Base-by-base conservation (phyloP, 2,329 filamentous ascomycete species). In the Meredithiella fracta region DNA sequence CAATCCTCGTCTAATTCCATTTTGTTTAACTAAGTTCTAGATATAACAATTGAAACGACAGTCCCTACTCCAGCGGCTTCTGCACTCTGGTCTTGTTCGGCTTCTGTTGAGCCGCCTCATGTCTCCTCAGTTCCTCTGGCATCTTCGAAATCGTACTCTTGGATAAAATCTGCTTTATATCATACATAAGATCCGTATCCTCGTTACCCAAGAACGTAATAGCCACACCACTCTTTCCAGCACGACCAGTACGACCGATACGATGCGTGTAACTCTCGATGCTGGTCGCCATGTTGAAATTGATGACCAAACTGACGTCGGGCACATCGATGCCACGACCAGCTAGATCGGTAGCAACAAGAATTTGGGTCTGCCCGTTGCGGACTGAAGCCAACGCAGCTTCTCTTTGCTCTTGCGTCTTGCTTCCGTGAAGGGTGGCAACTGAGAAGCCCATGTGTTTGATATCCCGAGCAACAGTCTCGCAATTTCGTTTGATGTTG, bases 401-500 rank as follows among this genome's bases (percentile, higher is more conserved):
- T 70, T 98, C 92, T 76, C 92, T 83, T 77, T 98, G 92, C 59
- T 97, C 92, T 70, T 98, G 92, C 0, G 91, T 95, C 70, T 98
- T 98, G 72, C 82, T 87, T 60, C 92, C 91, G 71, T 98, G 92
- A 31, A 98, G 73, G 0, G 91, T 96, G 63, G 94, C 90, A 6
- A 85, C 80, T 20, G 81, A 86, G 75, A 89, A 92, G 63, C 92
- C 92, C 82, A 92, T 92, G 54, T 85, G 79, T 66, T 94, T 92
- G 73, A 98, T 92, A 65, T 97, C 91, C 59, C 87, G 80, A 2
- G 91, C 91, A 51, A 98, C 85, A 58, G 88, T 86, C 67, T 98
- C 92, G 72, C 91, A 97, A 72, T 97, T 97, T 63, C 90, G 86
- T 72, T 97, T 97, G 80, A 97, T 96, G 70, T 98, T 98, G 78